These are phyloP conservation scores for Chrysosphaeria jannelii DNA, from an alignment of 2,329 filamentous ascomycete species.

Conservation along the genomic window DNA sequence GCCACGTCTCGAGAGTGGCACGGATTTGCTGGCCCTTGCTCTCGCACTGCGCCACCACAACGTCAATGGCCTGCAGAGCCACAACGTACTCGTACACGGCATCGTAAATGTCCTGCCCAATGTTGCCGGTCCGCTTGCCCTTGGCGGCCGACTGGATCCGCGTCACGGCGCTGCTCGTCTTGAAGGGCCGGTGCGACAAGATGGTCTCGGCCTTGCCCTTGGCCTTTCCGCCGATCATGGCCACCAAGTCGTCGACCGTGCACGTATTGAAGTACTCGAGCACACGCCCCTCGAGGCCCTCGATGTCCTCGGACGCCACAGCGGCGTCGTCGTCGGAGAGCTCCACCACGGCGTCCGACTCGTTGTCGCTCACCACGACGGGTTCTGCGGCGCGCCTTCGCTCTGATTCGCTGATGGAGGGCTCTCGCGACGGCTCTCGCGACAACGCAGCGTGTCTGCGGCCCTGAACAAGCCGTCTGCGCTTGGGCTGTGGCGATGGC, in stretches of 20 bases:
- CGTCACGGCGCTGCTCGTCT: constrained; percentile 30
- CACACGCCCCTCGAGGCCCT: constrained; percentile 14
- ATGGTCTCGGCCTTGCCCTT: constrained; percentile 38
- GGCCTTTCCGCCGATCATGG: constrained; percentile 42
- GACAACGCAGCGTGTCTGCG: constrained; percentile 4
- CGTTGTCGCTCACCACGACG: constrained; percentile 6
- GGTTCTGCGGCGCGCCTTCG: neutral
- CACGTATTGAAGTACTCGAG: constrained; percentile 64
- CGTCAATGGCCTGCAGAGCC: constrained; percentile 58
- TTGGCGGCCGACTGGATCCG: constrained; percentile 14
- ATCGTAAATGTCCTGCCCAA: constrained; percentile 21
- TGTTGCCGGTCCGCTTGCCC: constrained; percentile 14
- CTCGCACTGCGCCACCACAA: constrained; percentile 50
- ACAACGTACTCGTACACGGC: constrained; percentile 39
- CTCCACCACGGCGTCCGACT: constrained; percentile 7
- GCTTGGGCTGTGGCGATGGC: constrained; percentile 4
- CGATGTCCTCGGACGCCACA: constrained; percentile 7
- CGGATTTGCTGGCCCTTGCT: constrained; percentile 28
- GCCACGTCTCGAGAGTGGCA: constrained; percentile 15
- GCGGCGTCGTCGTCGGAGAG: constrained; percentile 5
- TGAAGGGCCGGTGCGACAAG: constrained; percentile 46
- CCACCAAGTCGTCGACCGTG: constrained; percentile 42
- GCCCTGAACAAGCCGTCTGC: constrained; percentile 7
- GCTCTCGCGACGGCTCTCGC: too few species aligned
- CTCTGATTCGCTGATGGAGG: too few species aligned